Base-by-base conservation (phyloP, 2,329 filamentous ascomycete genomes). In the Coniochaeta sp. region DNA sequence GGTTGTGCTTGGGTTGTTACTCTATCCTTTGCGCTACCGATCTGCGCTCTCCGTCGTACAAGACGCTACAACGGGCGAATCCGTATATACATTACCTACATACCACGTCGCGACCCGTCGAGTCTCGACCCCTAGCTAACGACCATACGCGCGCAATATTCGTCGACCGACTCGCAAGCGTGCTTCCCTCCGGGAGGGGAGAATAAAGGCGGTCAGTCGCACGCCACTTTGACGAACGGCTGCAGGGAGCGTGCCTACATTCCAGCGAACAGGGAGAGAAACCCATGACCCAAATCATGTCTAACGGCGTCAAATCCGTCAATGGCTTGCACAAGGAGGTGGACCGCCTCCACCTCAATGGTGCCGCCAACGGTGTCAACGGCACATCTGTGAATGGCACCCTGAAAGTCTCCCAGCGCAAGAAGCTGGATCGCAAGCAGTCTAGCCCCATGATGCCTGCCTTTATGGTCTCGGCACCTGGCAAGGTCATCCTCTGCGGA, bases 381-480 rank as follows among this genome's bases (percentile, higher is more conserved):
- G 60, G 66, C 58, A 62, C 62, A 55, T 74, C 72, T 54, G 64
- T 68, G 62, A 75, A 75, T 60, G 71, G 73, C 63, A 50, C 54
- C 14, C 34, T 59, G 60, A 59, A 68, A 64, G 6, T 65, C 60
- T 66, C 71, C 61, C 60, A 74, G 60, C 73, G 73, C 58, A 69
- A 73, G 62, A 80, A 67, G 65, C 70, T 77, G 68, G 72, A 76
- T 56, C 82, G 85, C 71, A 87, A 84, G 66, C 75, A 79, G 62
- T 88, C 85, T 12, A 84, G 77, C 60, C 85, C 85, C 3, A 85
- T 88, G 85, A 85, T 95, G 76, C 93, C 93, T 50, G 80, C 93
- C 62, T 99, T 99, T 73, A 96, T 99, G 90, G 93, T 98, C 60
- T 98, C 95, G 17, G 93, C 96, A 2, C 95, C 95, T 0, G 96